Percentiles rank a stretch among this genome's conserved stretches.
Conservation (phyloP, 1,284 basidiomycete species). For the Calocybe gambosa region DNA sequence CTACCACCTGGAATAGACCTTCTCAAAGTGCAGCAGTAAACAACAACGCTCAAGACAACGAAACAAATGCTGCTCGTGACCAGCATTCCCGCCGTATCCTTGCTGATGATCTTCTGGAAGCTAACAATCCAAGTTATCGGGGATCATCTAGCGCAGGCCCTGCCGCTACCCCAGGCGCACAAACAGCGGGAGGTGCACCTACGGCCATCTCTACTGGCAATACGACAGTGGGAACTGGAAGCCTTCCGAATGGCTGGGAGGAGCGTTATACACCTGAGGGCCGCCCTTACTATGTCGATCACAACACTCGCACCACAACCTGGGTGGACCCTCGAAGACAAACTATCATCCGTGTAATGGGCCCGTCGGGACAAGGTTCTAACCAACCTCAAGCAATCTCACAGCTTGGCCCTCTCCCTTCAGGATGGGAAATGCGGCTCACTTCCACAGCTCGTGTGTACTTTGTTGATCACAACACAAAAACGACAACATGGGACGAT, state of each 20-base stretch:
- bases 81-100: constrained; percentile 74
- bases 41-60: constrained; percentile 45
- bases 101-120: constrained; percentile 76
- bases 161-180: constrained; percentile 26
- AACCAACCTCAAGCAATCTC: constrained; percentile 86
- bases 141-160: constrained; percentile 28
- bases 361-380: constrained; percentile 77
- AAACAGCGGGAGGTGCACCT: constrained; percentile 26
- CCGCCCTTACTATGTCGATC: constrained; percentile 90
- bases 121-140: constrained; percentile 37
- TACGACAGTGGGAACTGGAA: constrained; percentile 73
- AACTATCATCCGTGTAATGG: constrained; percentile 86
- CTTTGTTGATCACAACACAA: constrained; percentile 95
- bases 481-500: constrained; percentile 98
- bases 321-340: constrained; percentile 94
- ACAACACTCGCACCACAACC: constrained; percentile 91
- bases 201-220: constrained; percentile 44
- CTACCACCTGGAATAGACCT: constrained; percentile 87
- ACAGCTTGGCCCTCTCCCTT: constrained; percentile 87
- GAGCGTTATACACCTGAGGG: constrained; percentile 94
- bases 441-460: constrained; percentile 92
- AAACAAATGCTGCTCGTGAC: constrained; percentile 68
- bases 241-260: constrained; percentile 90
- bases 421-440: constrained; percentile 96
- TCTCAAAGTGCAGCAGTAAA: constrained; percentile 51